Evolutionary conservation across 1,284 basidiomycete genomes (phyloP), one percentile per base, ranked within the genome.

Genomic region (Earliella scabrosa): DNA sequence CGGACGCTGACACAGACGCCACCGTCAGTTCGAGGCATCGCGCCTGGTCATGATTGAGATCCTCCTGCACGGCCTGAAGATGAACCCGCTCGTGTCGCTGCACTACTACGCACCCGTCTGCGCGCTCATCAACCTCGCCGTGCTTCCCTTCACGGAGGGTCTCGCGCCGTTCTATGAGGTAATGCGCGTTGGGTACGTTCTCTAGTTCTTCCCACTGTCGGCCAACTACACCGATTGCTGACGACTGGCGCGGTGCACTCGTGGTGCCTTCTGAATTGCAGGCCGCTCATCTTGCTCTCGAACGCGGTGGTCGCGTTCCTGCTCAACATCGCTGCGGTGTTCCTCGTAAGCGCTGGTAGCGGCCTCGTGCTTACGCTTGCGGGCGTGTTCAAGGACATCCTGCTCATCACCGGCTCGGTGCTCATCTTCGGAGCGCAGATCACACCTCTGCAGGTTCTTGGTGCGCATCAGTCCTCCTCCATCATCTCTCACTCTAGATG

Each of bases 61-160:
- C 54, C 85, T 98, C 39, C 82, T 98, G 2, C 96, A 98, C 73
- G 95, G 95, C 46, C 80, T 97, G 73, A 97, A 98, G 80, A 94
- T 98, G 95, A 94, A 97, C 74, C 96, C 96, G 3, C 83, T 98
- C 27, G 94, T 97, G 24, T 97, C 94, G 31, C 79, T 98, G 53
- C 93, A 98, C 78, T 98, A 97, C 81, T 96, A 95, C 72, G 93
- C 93, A 9, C 93, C 93, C n/a, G 92, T 98, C 52, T 98, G 97
- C 72, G 95, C 96, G 1, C 73, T 82, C 58, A 90, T 98, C 79
- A 98, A 98, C 76, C 82, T 93, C 34, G 69, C 82, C 53, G 78
- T 96, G 55, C 74, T 98, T 26, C 92, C 94, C 24, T 91, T 97
- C 76, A 92, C 90, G 1, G 95, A 98, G 75, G 95, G 96, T 8